These are phyloP conservation scores for Curvularia eragrostidis DNA, from an alignment of 2,329 filamentous ascomycete genomes.

Conservation along the genomic window DNA sequence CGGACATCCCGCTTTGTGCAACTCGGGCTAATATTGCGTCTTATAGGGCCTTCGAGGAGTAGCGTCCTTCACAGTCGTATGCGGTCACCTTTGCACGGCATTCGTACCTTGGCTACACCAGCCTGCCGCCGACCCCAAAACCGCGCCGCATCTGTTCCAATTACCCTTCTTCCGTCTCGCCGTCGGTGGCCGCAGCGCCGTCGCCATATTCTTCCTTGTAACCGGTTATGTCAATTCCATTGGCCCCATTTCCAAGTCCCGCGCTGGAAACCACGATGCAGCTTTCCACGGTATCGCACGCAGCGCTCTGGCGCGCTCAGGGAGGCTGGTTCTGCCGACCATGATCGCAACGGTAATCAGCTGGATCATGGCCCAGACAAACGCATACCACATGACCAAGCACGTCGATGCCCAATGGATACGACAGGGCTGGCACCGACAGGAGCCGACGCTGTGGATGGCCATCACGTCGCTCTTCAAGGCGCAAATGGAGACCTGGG, in stretches of 20 bases:
- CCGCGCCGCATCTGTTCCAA: constrained; percentile 61
- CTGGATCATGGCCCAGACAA: constrained; percentile 64
- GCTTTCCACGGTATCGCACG: constrained; percentile 63
- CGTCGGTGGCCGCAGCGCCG: constrained; percentile 57
- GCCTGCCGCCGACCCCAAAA: constrained; percentile 52
- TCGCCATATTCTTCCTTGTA: constrained; percentile 55
- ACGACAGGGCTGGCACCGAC: constrained; percentile 50
- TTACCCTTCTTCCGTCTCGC: constrained; percentile 65
- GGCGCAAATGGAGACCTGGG: constrained; percentile 49
- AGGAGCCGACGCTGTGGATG: constrained; percentile 41
- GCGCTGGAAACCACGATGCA: constrained; percentile 60
- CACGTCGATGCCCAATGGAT: constrained; percentile 68
- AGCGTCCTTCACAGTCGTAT: constrained; percentile 53
- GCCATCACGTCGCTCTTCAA: constrained; percentile 42
- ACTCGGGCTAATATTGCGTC: constrained; percentile 30
- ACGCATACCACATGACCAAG: constrained; percentile 63
- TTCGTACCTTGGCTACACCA: constrained; percentile 52
- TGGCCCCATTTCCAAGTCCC: constrained; percentile 64
- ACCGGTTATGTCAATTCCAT: constrained; percentile 71
- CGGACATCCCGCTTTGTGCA: constrained; percentile 12
- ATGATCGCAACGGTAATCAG: constrained; percentile 61
- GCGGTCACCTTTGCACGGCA: constrained; percentile 52
- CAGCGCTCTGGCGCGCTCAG: constrained; percentile 65
- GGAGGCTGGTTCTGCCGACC: constrained; percentile 65
- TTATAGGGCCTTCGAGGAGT: constrained; percentile 52